These are phyloP conservation scores for Dorcoceras hygrometricum DNA, from an alignment of 257 asterid genomes.

Conservation along the genomic window DNA sequence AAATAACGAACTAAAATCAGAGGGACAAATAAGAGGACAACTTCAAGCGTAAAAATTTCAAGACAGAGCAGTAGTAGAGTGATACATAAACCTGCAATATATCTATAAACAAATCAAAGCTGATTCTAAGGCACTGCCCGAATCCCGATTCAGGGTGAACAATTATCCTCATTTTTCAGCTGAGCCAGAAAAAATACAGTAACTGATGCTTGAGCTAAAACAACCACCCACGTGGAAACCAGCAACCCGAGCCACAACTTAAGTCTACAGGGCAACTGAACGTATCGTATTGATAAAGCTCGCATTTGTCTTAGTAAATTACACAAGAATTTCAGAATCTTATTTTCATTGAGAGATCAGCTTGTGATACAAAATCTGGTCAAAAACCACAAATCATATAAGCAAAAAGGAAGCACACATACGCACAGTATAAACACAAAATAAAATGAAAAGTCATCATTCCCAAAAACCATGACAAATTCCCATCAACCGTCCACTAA, in stretches of 20 bases:
- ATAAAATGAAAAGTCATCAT: background rate
- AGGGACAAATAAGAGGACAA: background rate
- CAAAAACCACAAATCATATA: too few species aligned
- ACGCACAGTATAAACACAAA: background rate
- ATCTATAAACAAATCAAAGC: background rate
- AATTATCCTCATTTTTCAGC: conserved; percentile 3
- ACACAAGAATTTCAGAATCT: background rate
- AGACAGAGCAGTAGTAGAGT: background rate
- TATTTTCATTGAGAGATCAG: background rate
- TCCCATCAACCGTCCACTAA: background rate
- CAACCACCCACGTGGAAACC: background rate
- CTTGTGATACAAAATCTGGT: background rate
- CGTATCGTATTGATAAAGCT: background rate
- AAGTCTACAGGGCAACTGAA: background rate
- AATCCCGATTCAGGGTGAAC: background rate
- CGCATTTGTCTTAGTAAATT: background rate
- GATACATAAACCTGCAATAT: background rate
- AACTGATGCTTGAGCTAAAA: background rate
- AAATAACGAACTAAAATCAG: conserved; percentile 27
- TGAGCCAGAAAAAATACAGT: background rate
- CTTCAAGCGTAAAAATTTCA: background rate
- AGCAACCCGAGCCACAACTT: background rate
- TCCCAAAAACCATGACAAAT: conserved; percentile 15
- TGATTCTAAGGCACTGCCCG: background rate
- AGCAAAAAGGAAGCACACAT: background rate